Percentiles rank a stretch among this genome's conserved stretches.
Evolutionary conservation across 2,329 filamentous ascomycete species (phyloP).

Genomic region (Curvularia sp.): DNA sequence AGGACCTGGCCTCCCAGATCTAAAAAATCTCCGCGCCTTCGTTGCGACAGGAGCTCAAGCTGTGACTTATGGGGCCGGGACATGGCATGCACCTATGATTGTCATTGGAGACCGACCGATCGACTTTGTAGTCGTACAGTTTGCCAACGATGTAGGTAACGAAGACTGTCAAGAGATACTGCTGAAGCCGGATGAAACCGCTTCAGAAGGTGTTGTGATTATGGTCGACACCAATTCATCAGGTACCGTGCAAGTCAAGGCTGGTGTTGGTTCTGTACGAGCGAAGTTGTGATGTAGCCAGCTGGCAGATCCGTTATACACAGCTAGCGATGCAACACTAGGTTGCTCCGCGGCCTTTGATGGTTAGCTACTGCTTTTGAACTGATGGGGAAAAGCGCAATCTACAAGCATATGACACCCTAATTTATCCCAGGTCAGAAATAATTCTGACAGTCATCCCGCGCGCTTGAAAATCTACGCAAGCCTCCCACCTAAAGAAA

Average conservation of each 20-base stretch:
- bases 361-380: neutral
- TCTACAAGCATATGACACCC: neutral
- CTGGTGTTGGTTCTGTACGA: constrained; percentile 43
- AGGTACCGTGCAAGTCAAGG: constrained; percentile 47
- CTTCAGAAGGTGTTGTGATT: constrained; percentile 47
- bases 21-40: constrained; percentile 75
- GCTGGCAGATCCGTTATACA: neutral
- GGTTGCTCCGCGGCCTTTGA: neutral
- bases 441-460: neutral
- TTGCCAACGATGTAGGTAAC: constrained; percentile 77
- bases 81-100: constrained; percentile 97
- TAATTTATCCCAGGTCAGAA: neutral
- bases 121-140: constrained; percentile 86
- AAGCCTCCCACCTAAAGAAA: neutral
- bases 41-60: constrained; percentile 79
- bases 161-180: constrained; percentile 90
- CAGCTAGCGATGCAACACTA: neutral
- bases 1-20: constrained; percentile 72
- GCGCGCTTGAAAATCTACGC: neutral
- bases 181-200: constrained; percentile 43
- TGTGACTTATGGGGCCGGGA: constrained; percentile 89
- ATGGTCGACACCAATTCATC: constrained; percentile 43
- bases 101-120: constrained; percentile 74
- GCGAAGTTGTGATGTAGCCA: constrained; percentile 33
- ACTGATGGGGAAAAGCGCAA: neutral